Conservation (phyloP, 192 early-diverging fungal species). For the Umbelopsis sp. region DNA sequence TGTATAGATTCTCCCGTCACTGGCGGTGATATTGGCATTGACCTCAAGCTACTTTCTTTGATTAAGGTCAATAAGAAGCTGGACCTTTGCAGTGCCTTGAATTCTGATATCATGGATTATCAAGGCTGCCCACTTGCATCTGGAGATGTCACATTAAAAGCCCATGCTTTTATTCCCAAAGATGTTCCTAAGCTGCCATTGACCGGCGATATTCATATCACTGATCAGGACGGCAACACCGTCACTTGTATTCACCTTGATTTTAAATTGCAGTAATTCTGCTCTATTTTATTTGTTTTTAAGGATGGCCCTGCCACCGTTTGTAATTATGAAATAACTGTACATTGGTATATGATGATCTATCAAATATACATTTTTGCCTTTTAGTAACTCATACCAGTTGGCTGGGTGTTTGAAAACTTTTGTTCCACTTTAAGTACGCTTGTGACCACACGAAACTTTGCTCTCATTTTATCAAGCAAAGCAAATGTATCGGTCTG, state of each 20-base stretch:
- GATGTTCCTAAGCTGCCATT: slow-evolving; percentile 40
- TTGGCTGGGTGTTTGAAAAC: slow-evolving; percentile 18
- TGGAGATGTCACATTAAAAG: slow-evolving; percentile 35
- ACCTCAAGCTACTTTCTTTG: slow-evolving; percentile 37
- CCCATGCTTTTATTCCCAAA: slow-evolving; percentile 36
- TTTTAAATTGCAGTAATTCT: slow-evolving; percentile 35
- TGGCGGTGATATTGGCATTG: slow-evolving; percentile 31
- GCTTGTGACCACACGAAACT: slow-evolving; percentile 52
- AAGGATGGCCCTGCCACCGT: background rate
- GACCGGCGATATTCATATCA: slow-evolving; percentile 34
- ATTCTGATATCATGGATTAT: slow-evolving; percentile 36
- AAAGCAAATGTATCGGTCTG: slow-evolving; percentile 51
- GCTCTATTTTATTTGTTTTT: background rate
- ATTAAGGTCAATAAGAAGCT: slow-evolving; percentile 43
- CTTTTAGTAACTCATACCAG: slow-evolving; percentile 35
- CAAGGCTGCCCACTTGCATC: slow-evolving; percentile 27
- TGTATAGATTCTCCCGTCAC: slow-evolving; percentile 32
- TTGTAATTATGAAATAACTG: slow-evolving; percentile 23
- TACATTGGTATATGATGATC: background rate
- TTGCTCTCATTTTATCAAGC: slow-evolving; percentile 57
- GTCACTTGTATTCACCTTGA: slow-evolving; percentile 43
- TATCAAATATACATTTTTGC: background rate
- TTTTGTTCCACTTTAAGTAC: slow-evolving; percentile 43
- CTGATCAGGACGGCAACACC: slow-evolving; percentile 36
- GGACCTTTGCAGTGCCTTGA: slow-evolving; percentile 32